Evolutionary conservation across 306 rosid genomes (phyloP), one percentile per base, ranked within the genome.

Genomic region (Dicorynia guianensis): DNA sequence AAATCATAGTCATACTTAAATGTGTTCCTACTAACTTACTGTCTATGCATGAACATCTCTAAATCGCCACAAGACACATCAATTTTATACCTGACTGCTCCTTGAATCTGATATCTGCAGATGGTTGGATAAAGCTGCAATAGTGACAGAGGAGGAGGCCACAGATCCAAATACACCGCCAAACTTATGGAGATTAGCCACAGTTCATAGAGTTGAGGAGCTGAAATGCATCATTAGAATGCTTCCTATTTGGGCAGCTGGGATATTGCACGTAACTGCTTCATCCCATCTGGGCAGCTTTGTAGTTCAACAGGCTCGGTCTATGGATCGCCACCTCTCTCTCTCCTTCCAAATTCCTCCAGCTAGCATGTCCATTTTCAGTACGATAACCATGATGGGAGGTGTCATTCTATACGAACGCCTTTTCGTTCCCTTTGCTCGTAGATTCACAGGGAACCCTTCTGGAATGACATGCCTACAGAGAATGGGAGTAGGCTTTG

Each of bases 101-200:
- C 5, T 19, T 11, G 40, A 14, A 2, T 55, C 43, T 30, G 1
- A 25, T 17, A 36, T 11, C 1, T 64, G 43, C 40, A 93, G 97
- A 82, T 91, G 93, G 89, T 74, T 91, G 58, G 97, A 93, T 72
- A 93, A 86, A 84, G 97, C 93, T 0, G 89, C 98, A 4, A 74
- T 87, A 7, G 77, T 86, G 2, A 85, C 79, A 54, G 70, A 79
- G 8, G 77, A 62, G 0, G 82, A 80, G 4, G 47, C 15, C 4
- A 78, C 48, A 78, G 65, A 83, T 44, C 56, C 81, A 47, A 40
- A 62, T 18, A 46, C 63, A 69, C 67, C 86, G 67, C 91, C 89
- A 63, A 81, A 93, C 75, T 72, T 85, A 1, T 93, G 98, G 98
- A 86, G 76, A 50, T 8, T 89, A 6, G 73, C 81, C 66, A 91